phyloP scores from a whole-genome alignment of 257 asterid genomes.

The Craterostigma plantagineum region DNA sequence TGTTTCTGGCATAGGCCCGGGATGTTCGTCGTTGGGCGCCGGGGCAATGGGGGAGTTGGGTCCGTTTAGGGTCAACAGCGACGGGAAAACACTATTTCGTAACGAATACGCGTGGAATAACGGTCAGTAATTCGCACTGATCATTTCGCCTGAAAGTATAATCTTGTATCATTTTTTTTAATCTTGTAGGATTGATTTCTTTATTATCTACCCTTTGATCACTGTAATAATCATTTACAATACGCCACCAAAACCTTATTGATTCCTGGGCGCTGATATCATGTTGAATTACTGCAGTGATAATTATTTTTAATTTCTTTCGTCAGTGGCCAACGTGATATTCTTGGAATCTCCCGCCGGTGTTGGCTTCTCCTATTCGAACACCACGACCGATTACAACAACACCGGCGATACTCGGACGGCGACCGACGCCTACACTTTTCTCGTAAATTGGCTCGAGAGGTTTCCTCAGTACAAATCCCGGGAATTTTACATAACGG shows the following conservation, averaged over 20 bases:
- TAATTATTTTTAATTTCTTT: too few species aligned
- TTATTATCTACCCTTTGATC: too few species aligned
- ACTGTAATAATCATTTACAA: too few species aligned
- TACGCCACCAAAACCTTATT: too few species aligned
- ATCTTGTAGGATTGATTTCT: too few species aligned
- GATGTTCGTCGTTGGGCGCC: conserved; percentile 29
- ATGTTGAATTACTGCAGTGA: too few species aligned
- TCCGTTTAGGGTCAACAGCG: conserved; percentile 25
- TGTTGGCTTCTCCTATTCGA: conserved; percentile 39
- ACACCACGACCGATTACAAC: conserved; percentile 15
- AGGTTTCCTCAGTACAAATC: conserved; percentile 24
- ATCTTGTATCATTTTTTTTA: too few species aligned
- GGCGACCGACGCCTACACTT: conserved; percentile 20
- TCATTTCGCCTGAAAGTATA: too few species aligned
- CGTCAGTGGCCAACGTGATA: conserved; percentile 27
- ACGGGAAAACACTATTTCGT: conserved; percentile 21
- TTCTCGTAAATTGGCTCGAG: conserved; percentile 30
- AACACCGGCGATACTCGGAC: conserved; percentile 18
- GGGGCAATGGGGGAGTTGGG: conserved; percentile 35
- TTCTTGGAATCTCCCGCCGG: conserved; percentile 38
- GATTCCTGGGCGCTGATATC: too few species aligned
- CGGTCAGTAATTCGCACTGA: conserved; percentile 10
- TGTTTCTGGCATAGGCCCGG: too few species aligned
- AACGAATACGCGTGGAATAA: conserved; percentile 25
- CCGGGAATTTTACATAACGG: conserved; percentile 20